Evolutionary conservation across 306 rosid genomes (phyloP), one percentile per base, ranked within the genome.

Genomic region (Echinosophora koreensis): DNA sequence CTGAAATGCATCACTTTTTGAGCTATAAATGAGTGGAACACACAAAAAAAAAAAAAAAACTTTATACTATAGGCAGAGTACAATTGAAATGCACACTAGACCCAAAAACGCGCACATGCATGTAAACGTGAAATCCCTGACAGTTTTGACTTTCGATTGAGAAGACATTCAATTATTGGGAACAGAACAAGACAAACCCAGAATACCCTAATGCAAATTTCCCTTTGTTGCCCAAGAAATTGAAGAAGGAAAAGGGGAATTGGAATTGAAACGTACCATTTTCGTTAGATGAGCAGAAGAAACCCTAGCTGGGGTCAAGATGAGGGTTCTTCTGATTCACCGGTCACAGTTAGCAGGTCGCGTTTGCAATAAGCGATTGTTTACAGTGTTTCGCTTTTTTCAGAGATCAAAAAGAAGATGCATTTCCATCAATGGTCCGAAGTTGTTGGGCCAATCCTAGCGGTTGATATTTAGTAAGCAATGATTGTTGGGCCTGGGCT

Each of bases 261-360:
- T 54, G 22, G 17, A 73, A 65, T 39, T 7, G 18, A 59, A 58
- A 65, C 30, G 47, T 80, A 85, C 89, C 89, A 85, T 85, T 71
- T 44, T 51, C 77, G 59, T 51, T 49, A 16, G 28, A 13, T 51
- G 78, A 35, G 82, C 49, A 75, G 84, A 75, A 28, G 46, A 70
- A 70, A 79, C 77, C 84, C 82, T 82, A 66, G 56, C 30, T 35
- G 52, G 57, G 18, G 30, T 39, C 80, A 66, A 34, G 62, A 54
- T 34, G 69, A 27, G 46, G 15, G 67, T 16, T 78, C 10, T 35
- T 5, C 54, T 17, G 75, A 54, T 37, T 82, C 69, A 73, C 65
- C 66, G 22, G 18, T 5, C 6, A 56, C 35, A 39, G 2, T 13
- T 6, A 0, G 11, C 57, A 65, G 63, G 46, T 69, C 64, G 88